Conservation (phyloP, 2,329 filamentous ascomycete genomes). For the Arthrobotrys entomopaga region DNA sequence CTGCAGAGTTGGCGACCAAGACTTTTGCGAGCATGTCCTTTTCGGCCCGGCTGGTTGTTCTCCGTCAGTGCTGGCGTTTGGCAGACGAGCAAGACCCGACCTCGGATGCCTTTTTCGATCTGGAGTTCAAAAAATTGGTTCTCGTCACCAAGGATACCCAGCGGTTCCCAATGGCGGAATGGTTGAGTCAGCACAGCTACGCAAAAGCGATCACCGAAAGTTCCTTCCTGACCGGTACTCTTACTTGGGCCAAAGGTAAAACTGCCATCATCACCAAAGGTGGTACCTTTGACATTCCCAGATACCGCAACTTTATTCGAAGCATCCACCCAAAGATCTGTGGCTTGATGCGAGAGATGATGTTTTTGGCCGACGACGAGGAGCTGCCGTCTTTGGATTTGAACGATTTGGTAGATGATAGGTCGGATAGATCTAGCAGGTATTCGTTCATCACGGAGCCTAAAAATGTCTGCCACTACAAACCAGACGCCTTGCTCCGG, state of each 20-base stretch:
- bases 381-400: too few relatives aligned
- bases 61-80: not conserved
- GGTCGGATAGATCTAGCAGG: too few relatives aligned
- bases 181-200: conserved; percentile 17
- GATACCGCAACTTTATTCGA: not conserved
- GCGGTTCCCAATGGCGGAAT: conserved; percentile 20
- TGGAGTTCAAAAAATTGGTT: not conserved
- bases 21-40: conserved; percentile 21
- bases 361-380: too few relatives aligned
- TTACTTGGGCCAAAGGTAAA: not conserved
- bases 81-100: not conserved
- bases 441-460: too few relatives aligned
- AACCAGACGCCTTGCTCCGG: too few relatives aligned
- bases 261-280: not conserved
- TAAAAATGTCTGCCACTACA: too few relatives aligned
- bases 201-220: conserved; percentile 15
- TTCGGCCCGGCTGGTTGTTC: conserved; percentile 3
- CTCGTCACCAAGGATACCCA: conserved; percentile 6
- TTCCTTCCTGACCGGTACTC: conserved; percentile 1
- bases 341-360: too few relatives aligned
- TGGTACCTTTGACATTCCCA: not conserved
- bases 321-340: not conserved
- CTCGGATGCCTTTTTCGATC: not conserved
- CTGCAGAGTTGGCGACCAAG: too few relatives aligned
- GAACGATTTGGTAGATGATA: too few relatives aligned